phyloP scores from a whole-genome alignment of 2,329 filamentous ascomycete species.

The Pseudogymnoascus sp. region DNA sequence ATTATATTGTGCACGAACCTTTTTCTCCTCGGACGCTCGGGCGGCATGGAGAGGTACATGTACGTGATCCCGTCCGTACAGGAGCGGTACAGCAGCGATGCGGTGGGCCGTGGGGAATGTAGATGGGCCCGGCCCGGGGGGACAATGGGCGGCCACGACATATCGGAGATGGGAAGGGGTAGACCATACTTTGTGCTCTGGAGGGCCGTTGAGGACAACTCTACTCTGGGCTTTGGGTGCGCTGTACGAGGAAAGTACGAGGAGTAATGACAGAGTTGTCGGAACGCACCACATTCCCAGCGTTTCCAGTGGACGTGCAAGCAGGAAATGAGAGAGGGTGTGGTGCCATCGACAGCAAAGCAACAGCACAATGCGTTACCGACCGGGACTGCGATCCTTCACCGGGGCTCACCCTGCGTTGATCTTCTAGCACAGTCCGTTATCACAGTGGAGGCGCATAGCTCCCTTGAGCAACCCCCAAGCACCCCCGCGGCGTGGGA shows the following conservation, averaged over 20 bases:
- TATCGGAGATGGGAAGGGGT: background rate
- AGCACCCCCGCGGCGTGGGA: background rate
- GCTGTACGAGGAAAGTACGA: background rate
- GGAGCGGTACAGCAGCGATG: background rate
- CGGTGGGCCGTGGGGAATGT: background rate
- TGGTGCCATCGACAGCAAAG: background rate
- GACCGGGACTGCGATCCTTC: background rate
- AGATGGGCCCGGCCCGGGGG: background rate
- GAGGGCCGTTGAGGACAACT: background rate
- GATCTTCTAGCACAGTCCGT: background rate
- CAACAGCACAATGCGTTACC: background rate
- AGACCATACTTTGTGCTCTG: background rate
- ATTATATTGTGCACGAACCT: background rate
- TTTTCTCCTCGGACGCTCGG: background rate
- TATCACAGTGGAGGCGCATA: background rate
- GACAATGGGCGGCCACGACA: background rate
- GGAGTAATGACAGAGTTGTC: background rate
- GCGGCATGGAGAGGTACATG: background rate
- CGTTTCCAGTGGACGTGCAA: background rate
- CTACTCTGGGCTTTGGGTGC: background rate
- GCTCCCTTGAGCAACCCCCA: background rate
- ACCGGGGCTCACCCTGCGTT: conserved; percentile 1
- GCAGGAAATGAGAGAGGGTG: background rate
- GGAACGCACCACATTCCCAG: background rate
- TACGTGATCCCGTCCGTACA: background rate